phyloP scores from a whole-genome alignment of 148 eudicot species.

The Spergularia bocconei region DNA sequence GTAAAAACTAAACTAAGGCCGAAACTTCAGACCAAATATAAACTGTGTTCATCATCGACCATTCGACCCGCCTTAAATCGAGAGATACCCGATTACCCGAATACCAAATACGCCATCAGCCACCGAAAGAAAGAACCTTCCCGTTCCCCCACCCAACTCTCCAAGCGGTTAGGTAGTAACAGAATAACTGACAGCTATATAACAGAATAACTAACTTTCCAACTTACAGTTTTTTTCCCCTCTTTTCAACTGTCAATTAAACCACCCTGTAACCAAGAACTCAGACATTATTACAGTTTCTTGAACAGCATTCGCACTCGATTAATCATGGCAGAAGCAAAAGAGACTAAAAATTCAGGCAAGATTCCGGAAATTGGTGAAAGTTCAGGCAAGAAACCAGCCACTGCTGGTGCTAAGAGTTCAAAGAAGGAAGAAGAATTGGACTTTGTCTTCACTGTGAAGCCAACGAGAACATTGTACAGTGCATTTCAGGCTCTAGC shows the following conservation, averaged over 20 bases:
- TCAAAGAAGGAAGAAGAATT: not conserved
- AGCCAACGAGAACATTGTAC: not conserved
- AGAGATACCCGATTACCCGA: too few relatives aligned
- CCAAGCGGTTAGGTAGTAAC: too few relatives aligned
- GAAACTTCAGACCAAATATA: too few relatives aligned
- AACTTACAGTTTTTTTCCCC: not conserved
- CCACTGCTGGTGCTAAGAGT: too few relatives aligned
- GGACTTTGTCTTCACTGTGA: not conserved
- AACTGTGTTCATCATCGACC: too few relatives aligned
- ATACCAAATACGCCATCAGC: too few relatives aligned
- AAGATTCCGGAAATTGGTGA: not conserved
- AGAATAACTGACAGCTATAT: too few relatives aligned
- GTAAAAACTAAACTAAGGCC: too few relatives aligned
- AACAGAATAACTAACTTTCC: slow-evolving; percentile 6
- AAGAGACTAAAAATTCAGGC: not conserved
- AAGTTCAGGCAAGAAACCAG: not conserved
- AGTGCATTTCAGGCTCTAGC: not conserved
- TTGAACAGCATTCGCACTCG: not conserved
- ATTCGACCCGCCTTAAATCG: too few relatives aligned
- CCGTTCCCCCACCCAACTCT: too few relatives aligned
- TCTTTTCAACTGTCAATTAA: not conserved
- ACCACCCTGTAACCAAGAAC: not conserved
- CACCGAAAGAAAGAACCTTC: too few relatives aligned
- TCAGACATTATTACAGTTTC: not conserved
- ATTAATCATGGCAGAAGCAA: not conserved